Percentiles rank a stretch among this genome's conserved stretches.
Conservation (phyloP, 768 basidiomycete genomes). For the Dacryopinax spathularia region DNA sequence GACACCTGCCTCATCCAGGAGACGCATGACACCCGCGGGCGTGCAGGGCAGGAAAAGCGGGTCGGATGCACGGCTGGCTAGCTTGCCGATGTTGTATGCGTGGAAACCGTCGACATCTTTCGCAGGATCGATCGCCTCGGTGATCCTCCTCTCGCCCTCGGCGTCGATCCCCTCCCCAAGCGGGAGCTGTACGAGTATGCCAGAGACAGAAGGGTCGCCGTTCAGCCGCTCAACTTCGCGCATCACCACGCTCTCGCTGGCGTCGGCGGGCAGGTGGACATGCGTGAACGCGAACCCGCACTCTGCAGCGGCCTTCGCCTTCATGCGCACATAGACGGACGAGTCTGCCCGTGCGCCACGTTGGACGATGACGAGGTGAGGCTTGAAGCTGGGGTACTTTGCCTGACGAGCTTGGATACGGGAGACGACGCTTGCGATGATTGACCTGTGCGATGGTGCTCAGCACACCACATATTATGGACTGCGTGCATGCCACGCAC, state of each 20-base stretch:
- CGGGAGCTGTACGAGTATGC: conserved; percentile 91
- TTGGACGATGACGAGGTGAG: conserved; percentile 84
- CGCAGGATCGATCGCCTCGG: conserved; percentile 83
- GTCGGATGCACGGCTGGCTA: conserved; percentile 75
- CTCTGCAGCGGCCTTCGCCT: conserved; percentile 86
- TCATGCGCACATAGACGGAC: conserved; percentile 89
- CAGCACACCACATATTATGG: neutral
- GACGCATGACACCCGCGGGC: conserved; percentile 78
- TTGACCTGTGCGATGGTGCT: conserved; percentile 39
- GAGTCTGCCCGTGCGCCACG: conserved; percentile 89
- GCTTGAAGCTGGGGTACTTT: conserved; percentile 73
- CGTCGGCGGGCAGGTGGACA: conserved; percentile 49
- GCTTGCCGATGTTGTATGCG: conserved; percentile 92
- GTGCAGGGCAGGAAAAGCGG: conserved; percentile 94
- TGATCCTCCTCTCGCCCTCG: conserved; percentile 77
- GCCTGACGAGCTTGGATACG: conserved; percentile 51
- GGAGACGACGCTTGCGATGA: conserved; percentile 61
- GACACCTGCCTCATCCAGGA: conserved; percentile 77
- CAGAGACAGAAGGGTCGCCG: conserved; percentile 63
- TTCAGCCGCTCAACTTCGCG: conserved; percentile 69
- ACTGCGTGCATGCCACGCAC: conserved; percentile 30
- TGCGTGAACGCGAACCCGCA: conserved; percentile 81
- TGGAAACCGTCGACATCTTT: conserved; percentile 99
- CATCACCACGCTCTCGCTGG: conserved; percentile 62
- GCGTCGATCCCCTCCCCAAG: conserved; percentile 67